These are phyloP conservation scores for Avena eriantha DNA, from an alignment of 176 grass and related monocot genomes.

Conservation along the genomic window DNA sequence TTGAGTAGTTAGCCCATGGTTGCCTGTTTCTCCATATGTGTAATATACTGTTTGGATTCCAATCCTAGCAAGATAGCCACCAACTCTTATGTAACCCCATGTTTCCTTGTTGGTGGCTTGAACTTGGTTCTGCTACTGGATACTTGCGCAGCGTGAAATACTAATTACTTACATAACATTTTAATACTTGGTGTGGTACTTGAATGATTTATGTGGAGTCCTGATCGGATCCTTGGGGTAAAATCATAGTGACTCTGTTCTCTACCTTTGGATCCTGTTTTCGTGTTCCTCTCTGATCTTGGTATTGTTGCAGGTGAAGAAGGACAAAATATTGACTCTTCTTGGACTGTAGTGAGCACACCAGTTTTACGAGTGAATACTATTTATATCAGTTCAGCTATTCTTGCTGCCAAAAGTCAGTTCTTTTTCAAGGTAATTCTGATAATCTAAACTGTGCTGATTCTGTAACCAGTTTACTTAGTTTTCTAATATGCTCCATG, in stretches of 20 bases:
- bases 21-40: background rate
- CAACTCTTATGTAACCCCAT: slow-evolving; percentile 7
- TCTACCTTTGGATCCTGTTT: slow-evolving; percentile 5
- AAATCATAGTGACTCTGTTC: background rate
- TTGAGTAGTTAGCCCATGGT: background rate
- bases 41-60: background rate
- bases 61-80: background rate
- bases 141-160: background rate
- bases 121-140: background rate
- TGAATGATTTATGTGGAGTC: background rate
- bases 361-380: slow-evolving; percentile 68
- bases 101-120: slow-evolving; percentile 4
- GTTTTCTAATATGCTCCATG: slow-evolving; percentile 25
- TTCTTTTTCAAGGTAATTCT: slow-evolving; percentile 94
- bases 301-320: slow-evolving; percentile 66
- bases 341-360: slow-evolving; percentile 60
- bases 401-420: slow-evolving; percentile 96
- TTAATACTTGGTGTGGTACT: background rate
- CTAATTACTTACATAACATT: background rate
- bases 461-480: slow-evolving; percentile 3
- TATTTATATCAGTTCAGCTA: slow-evolving; percentile 94
- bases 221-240: background rate
- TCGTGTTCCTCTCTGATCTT: background rate
- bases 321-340: slow-evolving; percentile 62
- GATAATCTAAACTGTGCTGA: background rate